Evolutionary conservation across 2,329 filamentous ascomycete species (phyloP).

Genomic region (Ceratocystiopsis minuta): DNA sequence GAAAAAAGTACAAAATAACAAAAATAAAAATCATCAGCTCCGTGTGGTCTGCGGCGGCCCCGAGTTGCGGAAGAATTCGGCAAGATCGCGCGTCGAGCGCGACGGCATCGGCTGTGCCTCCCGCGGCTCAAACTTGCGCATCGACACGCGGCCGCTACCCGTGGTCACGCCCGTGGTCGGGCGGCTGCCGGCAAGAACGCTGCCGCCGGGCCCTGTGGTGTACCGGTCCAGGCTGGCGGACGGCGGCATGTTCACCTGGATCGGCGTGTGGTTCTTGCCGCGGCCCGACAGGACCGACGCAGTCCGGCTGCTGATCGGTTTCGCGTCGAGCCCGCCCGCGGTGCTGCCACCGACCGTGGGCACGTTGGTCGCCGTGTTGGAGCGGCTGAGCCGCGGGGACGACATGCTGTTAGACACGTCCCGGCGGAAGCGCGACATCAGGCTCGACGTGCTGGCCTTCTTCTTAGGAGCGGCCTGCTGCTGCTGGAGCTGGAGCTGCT

Average conservation of each 20-base stretch:
- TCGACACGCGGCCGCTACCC: slow-evolving; percentile 22
- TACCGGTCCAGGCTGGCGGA: slow-evolving; percentile 20
- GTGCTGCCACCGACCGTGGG: slow-evolving; percentile 8
- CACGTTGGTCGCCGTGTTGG: background rate
- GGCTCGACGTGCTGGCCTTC: slow-evolving; percentile 43
- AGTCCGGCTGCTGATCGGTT: slow-evolving; percentile 23
- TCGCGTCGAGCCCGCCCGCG: slow-evolving; percentile 15
- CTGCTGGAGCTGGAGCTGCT: too few species aligned
- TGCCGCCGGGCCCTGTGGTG: background rate
- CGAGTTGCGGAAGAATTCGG: slow-evolving; percentile 53
- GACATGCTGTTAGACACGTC: slow-evolving; percentile 4
- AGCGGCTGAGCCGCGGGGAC: background rate
- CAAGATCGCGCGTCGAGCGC: slow-evolving; percentile 46
- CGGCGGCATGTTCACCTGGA: slow-evolving; percentile 31
- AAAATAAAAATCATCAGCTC: background rate
- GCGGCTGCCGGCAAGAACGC: slow-evolving; percentile 1
- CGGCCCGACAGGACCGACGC: slow-evolving; percentile 10
- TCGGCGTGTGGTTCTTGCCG: slow-evolving; percentile 29
- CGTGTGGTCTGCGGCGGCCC: slow-evolving; percentile 32
- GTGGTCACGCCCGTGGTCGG: slow-evolving; percentile 1
- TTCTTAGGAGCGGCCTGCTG: slow-evolving; percentile 32
- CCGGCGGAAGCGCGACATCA: slow-evolving; percentile 37
- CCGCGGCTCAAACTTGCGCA: slow-evolving; percentile 41
- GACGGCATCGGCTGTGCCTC: slow-evolving; percentile 25
- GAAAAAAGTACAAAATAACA: background rate